A percentile compares a stretch with the other conserved stretches of the same genome.
These are phyloP conservation scores for Spencermartinsiella europaea DNA, from an alignment of 805 yeast species.

Conservation along the genomic window DNA sequence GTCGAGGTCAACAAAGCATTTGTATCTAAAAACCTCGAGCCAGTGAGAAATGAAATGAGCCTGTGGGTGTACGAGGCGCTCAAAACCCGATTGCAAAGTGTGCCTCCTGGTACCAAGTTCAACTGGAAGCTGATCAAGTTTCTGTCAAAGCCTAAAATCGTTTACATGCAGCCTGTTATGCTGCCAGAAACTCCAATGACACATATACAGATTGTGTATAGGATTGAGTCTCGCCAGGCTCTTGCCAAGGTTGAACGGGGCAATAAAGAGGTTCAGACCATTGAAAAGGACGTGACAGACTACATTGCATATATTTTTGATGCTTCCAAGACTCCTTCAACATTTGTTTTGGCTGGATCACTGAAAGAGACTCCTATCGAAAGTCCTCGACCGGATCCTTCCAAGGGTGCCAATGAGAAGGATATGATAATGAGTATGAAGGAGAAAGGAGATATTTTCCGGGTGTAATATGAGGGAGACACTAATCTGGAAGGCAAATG, in stretches of 20 bases:
- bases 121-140: conserved; percentile 77
- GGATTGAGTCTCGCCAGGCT: conserved; percentile 58
- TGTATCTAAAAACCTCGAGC: conserved; percentile 50
- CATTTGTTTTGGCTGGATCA: conserved; percentile 57
- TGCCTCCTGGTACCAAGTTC: conserved; percentile 56
- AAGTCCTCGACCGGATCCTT: conserved; percentile 31
- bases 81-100: conserved; percentile 43
- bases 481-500: too few species aligned
- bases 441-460: conserved; percentile 34
- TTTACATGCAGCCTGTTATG: conserved; percentile 64
- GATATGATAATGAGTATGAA: conserved; percentile 31
- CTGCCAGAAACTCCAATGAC: conserved; percentile 50
- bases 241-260: conserved; percentile 45
- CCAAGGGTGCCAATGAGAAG: conserved; percentile 21
- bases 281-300: conserved; percentile 53
- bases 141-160: conserved; percentile 64
- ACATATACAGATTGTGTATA: conserved; percentile 56
- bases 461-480: too few species aligned
- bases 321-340: conserved; percentile 47
- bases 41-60: conserved; percentile 43
- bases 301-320: conserved; percentile 59
- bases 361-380: conserved; percentile 50
- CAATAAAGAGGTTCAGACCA: conserved; percentile 41
- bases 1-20: conserved; percentile 78
- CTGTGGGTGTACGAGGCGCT: conserved; percentile 63